Base-by-base conservation (phyloP, 306 rosid genomes). In the Malus asiatica region DNA sequence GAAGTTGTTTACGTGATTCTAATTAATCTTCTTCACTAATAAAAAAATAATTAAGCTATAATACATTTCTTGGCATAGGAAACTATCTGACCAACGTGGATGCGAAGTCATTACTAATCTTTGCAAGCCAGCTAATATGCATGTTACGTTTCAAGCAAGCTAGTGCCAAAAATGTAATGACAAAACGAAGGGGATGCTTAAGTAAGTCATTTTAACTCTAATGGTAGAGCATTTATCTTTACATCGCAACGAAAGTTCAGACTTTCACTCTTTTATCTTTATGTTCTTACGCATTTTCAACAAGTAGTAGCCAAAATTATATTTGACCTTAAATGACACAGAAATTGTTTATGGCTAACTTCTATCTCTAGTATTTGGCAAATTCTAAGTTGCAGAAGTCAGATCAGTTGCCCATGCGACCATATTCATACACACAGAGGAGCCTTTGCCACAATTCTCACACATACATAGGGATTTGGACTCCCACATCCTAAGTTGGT, bases 1-100 rank as follows among this genome's bases (percentile, higher is more conserved):
- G 68, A 59, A 38, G 57, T 52, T 59, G 53, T 35, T 25, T 27
- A 27, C 30, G 16, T 63, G 13, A 63, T 3, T 61, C 33, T 61
- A 14, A 61, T 27, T 61, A 27, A 27, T 25, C 20, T 27, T 58
- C 11, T 57, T 48, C 55, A 14, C 65, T 13, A 58, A 58, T 38
- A 38, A 55, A 72, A 20, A 11, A 40, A 13, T 7, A 22, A n/a
- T 11, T 58, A 8, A 9, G 57, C 59, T 40, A 23, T 10, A 72
- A 6, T 57, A 59, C 58, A 73, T 4, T 30, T 14, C 42, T 73
- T 40, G 58, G 68, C 25, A 73, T 16, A 23, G 57, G 27, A 16
- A 25, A 27, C 25, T 42, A 51, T 42, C 51, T 73, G 12, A 73
- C 46, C 68, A 63, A 73, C 77, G 77, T 73, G 77, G 59, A 73